These are phyloP conservation scores for Ambispora gerdemannii DNA, from an alignment of 192 early-diverging fungal species.

Conservation along the genomic window DNA sequence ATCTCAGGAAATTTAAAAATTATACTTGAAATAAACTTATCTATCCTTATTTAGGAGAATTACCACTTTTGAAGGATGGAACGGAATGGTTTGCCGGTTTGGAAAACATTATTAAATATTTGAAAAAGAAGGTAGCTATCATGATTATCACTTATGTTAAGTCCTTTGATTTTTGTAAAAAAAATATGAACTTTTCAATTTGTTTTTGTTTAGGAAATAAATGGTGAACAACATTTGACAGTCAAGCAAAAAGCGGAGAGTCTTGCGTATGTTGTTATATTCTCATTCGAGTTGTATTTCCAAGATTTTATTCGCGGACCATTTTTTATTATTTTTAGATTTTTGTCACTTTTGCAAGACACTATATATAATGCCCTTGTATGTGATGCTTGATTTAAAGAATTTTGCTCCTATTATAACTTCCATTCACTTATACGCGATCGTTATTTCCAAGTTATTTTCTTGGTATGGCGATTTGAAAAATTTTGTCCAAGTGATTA, in stretches of 20 bases:
- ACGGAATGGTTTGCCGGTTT: conserved; percentile 50
- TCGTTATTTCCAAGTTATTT: conserved; percentile 51
- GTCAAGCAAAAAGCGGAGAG: conserved; percentile 48
- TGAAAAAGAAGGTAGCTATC: conserved; percentile 37
- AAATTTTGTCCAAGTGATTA: conserved; percentile 73
- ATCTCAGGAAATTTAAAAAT: not conserved
- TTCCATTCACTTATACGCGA: not conserved
- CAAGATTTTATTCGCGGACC: not conserved
- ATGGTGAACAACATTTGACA: conserved; percentile 46
- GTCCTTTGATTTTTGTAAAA: not conserved
- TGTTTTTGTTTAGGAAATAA: conserved; percentile 39
- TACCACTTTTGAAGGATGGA: conserved; percentile 67
- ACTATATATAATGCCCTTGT: conserved; percentile 73
- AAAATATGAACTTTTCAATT: too few species aligned
- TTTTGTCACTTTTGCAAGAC: conserved; percentile 71
- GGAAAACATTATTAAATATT: conserved; percentile 48
- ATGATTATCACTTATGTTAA: not conserved
- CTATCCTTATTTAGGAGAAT: conserved; percentile 50
- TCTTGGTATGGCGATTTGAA: conserved; percentile 80
- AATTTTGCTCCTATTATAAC: not conserved
- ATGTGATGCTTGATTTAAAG: conserved; percentile 6
- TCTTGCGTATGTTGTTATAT: conserved; percentile 46
- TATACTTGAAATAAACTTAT: not conserved
- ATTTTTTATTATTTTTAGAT: conserved; percentile 41
- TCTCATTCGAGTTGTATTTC: not conserved